Conservation (phyloP, 345 rosid genomes). For the Lenwebbia sp. region DNA sequence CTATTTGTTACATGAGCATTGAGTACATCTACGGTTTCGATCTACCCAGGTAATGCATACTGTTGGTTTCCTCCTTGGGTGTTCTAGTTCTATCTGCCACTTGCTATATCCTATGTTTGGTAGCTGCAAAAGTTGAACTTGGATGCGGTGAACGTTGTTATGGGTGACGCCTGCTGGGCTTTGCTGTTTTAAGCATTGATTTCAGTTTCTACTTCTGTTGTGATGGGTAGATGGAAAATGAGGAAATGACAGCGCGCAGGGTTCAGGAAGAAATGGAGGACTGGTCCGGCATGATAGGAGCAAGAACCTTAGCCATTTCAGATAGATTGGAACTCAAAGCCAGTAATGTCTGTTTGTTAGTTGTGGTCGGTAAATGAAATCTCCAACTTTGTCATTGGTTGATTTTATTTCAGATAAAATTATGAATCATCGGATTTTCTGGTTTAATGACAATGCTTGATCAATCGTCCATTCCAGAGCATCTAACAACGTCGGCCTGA, state of each 20-base stretch:
- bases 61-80: not conserved
- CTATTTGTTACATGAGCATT: too few relatives aligned
- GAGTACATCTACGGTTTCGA: slow-evolving; percentile 36
- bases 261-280: not conserved
- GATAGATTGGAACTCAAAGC: not conserved
- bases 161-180: not conserved
- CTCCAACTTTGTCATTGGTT: not conserved
- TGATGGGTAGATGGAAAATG: not conserved
- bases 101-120: not conserved
- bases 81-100: not conserved
- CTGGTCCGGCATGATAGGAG: not conserved
- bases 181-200: not conserved
- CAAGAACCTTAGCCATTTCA: not conserved
- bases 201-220: not conserved
- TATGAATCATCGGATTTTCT: not conserved
- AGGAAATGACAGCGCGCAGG: not conserved
- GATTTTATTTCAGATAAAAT: not conserved
- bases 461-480: not conserved
- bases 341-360: not conserved
- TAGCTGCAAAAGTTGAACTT: not conserved
- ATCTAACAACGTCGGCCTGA: not conserved
- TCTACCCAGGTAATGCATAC: slow-evolving; percentile 61
- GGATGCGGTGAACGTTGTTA: not conserved
- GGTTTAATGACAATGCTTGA: not conserved
- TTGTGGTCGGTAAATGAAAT: not conserved